These are phyloP conservation scores for Crotalaria pallida DNA, from an alignment of 306 rosid genomes.

Conservation along the genomic window DNA sequence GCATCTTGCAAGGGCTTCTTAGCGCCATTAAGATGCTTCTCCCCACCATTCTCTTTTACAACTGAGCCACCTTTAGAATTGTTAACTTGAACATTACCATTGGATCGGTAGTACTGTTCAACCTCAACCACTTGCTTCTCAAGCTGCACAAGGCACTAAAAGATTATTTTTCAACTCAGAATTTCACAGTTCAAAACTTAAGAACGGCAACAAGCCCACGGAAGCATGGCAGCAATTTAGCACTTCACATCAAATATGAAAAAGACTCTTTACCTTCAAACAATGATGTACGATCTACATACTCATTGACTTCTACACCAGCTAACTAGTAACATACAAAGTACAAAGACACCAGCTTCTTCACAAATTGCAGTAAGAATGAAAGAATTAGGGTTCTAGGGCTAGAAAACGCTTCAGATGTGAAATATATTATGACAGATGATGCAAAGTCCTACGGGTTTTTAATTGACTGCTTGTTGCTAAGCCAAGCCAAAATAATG, in stretches of 20 bases:
- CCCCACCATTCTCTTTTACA: conserved; percentile 51
- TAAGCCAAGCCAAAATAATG: background rate
- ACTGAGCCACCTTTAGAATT: conserved; percentile 44
- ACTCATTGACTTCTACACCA: background rate
- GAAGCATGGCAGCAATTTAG: background rate
- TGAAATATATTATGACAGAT: background rate
- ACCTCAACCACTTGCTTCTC: conserved; percentile 57
- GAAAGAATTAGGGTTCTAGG: background rate
- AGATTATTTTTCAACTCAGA: conserved; percentile 3
- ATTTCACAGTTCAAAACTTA: conserved; percentile 2
- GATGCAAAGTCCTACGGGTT: background rate
- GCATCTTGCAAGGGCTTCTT: conserved; percentile 59
- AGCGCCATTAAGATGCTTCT: conserved; percentile 37
- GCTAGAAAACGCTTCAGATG: background rate
- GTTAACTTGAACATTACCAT: conserved; percentile 28
- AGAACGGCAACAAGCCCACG: background rate
- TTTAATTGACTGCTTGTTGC: background rate
- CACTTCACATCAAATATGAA: background rate
- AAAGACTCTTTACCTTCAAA: background rate
- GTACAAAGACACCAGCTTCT: background rate
- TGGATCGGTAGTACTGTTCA: conserved; percentile 38
- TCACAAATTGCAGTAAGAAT: background rate
- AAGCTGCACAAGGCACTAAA: conserved; percentile 37
- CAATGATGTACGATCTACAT: background rate
- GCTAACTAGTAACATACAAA: background rate